Evolutionary conservation across 495 filamentous ascomycete genomes (phyloP).

Genomic region (Tuber aestivum): DNA sequence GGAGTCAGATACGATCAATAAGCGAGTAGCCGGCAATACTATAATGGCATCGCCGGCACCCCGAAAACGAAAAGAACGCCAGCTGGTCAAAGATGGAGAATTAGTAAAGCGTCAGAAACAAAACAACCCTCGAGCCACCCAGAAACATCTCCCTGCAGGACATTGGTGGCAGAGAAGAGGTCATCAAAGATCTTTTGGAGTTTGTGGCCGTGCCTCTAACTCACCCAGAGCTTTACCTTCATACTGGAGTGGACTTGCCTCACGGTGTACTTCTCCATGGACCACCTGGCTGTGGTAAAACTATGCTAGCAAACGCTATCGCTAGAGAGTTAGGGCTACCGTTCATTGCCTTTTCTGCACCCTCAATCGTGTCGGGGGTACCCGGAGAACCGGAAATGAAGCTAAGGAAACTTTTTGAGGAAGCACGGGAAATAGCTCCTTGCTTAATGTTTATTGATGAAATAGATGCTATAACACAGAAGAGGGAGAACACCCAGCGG

Average conservation of each 20-base stretch:
- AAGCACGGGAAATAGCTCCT: constrained; percentile 78
- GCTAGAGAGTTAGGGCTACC: constrained; percentile 77
- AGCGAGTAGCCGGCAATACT: background rate
- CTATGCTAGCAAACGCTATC: constrained; percentile 83
- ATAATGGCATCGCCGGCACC: background rate
- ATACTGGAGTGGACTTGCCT: constrained; percentile 64
- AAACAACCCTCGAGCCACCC: background rate
- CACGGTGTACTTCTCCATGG: constrained; percentile 89
- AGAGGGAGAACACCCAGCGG: constrained; percentile 85
- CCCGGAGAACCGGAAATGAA: constrained; percentile 95
- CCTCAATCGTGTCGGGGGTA: constrained; percentile 89
- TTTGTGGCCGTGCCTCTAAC: background rate
- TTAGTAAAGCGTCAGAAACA: background rate
- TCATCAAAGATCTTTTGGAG: background rate
- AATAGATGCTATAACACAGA: constrained; percentile 91
- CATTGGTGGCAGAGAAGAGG: background rate
- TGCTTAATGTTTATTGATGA: constrained; percentile 95
- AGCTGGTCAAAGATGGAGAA: background rate
- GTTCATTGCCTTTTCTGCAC: constrained; percentile 82
- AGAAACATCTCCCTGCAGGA: background rate
- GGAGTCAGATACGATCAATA: background rate
- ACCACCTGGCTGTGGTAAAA: constrained; percentile 92
- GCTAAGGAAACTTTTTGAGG: constrained; percentile 81
- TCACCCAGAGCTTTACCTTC: background rate
- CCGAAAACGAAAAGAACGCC: background rate